Base-by-base conservation (phyloP, 129 eudicot genomes). In the Calendula officinalis region DNA sequence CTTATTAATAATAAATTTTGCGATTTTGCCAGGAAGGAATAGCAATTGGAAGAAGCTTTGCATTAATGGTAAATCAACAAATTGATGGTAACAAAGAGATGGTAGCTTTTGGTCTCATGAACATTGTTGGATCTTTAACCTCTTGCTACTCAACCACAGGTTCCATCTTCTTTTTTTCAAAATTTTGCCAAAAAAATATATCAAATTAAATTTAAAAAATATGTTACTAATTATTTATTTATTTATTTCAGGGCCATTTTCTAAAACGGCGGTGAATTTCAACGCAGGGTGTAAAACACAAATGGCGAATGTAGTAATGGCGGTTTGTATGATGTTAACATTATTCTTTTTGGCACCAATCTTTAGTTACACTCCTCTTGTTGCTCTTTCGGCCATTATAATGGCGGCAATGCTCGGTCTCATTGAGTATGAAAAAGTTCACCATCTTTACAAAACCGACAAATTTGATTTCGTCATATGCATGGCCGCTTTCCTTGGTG, bases 101-200 rank as follows among this genome's bases (percentile, higher is more conserved):
- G 95, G 74, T 88, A 60, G 99, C 99, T 48, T 94, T 81, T 60
- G 99, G 99, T 6, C 81, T 94, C 63, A 94, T 94, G 99, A 94
- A 94, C 83, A 88, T 94, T 13, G 70, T 89, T 64, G 99, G 99
- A 79, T 94, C 99, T 41, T 56, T 81, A 27, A 94, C 97, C 66
- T 88, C 97, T 11, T 94, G 99, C 83, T 94, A 94, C 75, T 68
- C 85, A 68, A 94, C 99, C 8, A 88, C 97, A 38, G 99, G 99
- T 88, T 51, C 10, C 16, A 63, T 22, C 3, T 67, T 41, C 34
- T 39, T 22, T 42, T 9, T 33, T 50, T n/a, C 30, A 22, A 22
- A 22, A 22, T 6, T n/a, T n/a, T n/a, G n/a, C n/a, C n/a, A 6
- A 8, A 70, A 30, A 60, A 41, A 39, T 9, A 11, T 41, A 37